phyloP scores from a whole-genome alignment of 2,329 filamentous ascomycete genomes.

The Colletotrichum aenigma region DNA sequence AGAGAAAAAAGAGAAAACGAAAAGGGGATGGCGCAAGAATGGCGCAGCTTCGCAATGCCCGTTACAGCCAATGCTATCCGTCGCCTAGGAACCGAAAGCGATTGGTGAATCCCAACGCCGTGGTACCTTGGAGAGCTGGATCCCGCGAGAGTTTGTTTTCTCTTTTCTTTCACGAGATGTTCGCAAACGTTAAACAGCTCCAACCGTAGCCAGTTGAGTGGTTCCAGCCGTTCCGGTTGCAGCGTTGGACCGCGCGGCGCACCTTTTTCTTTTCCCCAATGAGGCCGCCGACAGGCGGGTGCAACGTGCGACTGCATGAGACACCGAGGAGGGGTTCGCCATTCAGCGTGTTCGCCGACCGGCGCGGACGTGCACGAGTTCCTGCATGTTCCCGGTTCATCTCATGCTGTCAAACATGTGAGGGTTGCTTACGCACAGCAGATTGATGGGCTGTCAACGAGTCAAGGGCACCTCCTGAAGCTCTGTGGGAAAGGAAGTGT shows the following conservation, averaged over 20 bases:
- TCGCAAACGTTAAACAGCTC: not conserved
- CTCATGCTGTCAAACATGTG: not conserved
- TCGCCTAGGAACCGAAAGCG: not conserved
- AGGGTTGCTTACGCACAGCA: not conserved
- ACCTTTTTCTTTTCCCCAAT: not conserved
- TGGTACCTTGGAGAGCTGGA: slow-evolving; percentile 14
- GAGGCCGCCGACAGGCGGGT: not conserved
- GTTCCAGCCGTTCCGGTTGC: not conserved
- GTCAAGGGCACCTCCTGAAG: not conserved
- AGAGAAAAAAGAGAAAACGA: not conserved
- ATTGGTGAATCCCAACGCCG: not conserved
- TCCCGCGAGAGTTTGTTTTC: not conserved
- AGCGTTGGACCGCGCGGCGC: not conserved
- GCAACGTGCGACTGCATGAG: not conserved
- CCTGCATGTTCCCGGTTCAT: not conserved
- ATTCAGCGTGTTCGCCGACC: not conserved
- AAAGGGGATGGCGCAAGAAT: not conserved
- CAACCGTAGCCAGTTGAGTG: not conserved
- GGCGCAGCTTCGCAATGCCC: not conserved
- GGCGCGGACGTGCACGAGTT: not conserved
- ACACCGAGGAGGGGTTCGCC: not conserved
- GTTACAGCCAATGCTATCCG: not conserved
- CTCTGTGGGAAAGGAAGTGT: not conserved
- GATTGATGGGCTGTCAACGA: not conserved
- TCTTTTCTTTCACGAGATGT: not conserved